phyloP scores from a whole-genome alignment of 2,329 filamentous ascomycete species.

The Paecilomyces variotii region DNA sequence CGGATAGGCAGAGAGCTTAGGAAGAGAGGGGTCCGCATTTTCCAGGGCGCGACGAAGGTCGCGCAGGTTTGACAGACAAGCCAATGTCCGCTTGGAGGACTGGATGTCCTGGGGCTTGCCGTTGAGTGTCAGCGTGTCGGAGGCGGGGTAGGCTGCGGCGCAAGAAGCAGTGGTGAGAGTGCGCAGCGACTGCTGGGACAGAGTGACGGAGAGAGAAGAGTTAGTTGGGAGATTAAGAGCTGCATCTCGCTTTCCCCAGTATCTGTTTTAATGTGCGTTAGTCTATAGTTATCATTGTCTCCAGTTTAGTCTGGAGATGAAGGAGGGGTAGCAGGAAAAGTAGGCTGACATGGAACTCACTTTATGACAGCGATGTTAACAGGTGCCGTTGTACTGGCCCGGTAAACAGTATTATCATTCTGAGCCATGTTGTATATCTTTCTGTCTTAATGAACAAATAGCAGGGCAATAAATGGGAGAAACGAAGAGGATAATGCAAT shows the following conservation, averaged over 20 bases:
- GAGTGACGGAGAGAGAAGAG: slow-evolving; percentile 92
- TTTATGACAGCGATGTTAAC: slow-evolving; percentile 99
- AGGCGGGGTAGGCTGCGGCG: slow-evolving; percentile 59
- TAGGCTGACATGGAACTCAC: slow-evolving; percentile 39
- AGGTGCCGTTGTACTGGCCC: slow-evolving; percentile 89
- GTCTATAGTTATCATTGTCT: background rate
- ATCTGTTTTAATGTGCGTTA: slow-evolving; percentile 35
- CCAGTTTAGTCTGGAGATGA: slow-evolving; percentile 5
- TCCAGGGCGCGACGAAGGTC: slow-evolving; percentile 70
- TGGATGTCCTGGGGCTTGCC: slow-evolving; percentile 69
- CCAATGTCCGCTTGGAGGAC: slow-evolving; percentile 81
- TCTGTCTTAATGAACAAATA: background rate
- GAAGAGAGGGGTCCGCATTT: slow-evolving; percentile 60
- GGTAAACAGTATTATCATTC: slow-evolving; percentile 55
- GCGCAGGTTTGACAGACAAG: slow-evolving; percentile 83
- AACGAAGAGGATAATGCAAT: background rate
- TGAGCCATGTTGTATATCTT: slow-evolving; percentile 19
- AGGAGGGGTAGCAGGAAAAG: slow-evolving; percentile 9
- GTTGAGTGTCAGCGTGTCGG: slow-evolving; percentile 75
- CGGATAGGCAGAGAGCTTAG: slow-evolving; percentile 67
- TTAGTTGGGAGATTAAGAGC: slow-evolving; percentile 96
- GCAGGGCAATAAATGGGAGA: background rate
- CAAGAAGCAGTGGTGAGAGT: slow-evolving; percentile 94
- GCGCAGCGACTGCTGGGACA: slow-evolving; percentile 86
- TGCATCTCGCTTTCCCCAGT: slow-evolving; percentile 96